Conservation (phyloP, 2,329 filamentous ascomycete genomes). For the Arachnopeziza araneosa region DNA sequence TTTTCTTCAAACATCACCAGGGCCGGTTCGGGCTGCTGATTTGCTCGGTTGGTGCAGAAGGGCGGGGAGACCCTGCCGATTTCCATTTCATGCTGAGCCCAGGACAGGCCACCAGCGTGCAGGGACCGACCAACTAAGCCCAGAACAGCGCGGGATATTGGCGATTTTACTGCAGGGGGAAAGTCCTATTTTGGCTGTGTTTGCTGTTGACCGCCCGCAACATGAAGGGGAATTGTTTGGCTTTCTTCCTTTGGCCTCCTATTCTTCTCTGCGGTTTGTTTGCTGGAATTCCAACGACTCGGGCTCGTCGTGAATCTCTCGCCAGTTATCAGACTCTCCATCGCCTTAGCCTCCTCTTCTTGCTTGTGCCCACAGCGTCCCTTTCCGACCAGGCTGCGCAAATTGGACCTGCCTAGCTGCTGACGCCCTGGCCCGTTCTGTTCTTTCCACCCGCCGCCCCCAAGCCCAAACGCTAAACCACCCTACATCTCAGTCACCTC, state of each 20-base stretch:
- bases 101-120: background rate
- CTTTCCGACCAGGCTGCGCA: background rate
- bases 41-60: background rate
- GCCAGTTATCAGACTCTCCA: no score
- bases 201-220: background rate
- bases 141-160: no score
- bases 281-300: no score
- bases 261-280: no score
- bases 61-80: background rate
- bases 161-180: background rate
- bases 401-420: background rate
- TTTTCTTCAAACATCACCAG: background rate
- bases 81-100: background rate
- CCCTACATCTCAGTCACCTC: conserved; percentile 3
- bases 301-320: no score
- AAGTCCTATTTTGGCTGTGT: background rate
- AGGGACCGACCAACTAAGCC: background rate
- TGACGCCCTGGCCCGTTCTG: background rate
- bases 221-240: background rate
- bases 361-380: background rate
- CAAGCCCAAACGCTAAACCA: background rate
- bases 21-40: background rate
- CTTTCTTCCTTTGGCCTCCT: background rate
- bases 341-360: background rate
- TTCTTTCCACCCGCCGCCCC: background rate